Conservation (phyloP, 1,284 basidiomycete species). For the Abortiporus biennis region DNA sequence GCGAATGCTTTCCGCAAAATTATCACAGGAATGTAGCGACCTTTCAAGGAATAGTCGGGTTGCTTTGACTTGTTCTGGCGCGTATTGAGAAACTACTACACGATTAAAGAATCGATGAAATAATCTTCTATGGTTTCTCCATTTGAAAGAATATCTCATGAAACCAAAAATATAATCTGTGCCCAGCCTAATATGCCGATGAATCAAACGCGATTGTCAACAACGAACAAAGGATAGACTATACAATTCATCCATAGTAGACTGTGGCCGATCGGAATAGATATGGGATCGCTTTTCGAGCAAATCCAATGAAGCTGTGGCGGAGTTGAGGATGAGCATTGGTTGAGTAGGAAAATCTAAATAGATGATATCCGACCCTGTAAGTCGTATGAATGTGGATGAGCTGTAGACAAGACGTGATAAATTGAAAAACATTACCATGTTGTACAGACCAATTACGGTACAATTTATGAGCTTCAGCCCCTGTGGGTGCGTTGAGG, state of each 20-base stretch:
- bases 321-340: slow-evolving; percentile 11
- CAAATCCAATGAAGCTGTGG: slow-evolving; percentile 10
- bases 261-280: slow-evolving; percentile 12
- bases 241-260: slow-evolving; percentile 9
- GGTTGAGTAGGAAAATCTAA: slow-evolving; percentile 9
- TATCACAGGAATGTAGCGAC: too few species aligned
- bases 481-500: slow-evolving; percentile 27
- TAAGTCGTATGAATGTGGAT: slow-evolving; percentile 1
- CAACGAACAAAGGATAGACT: background rate
- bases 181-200: slow-evolving; percentile 5
- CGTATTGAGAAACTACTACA: slow-evolving; percentile 2
- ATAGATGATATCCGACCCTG: slow-evolving; percentile 17
- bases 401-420: background rate
- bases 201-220: too few species aligned
- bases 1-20: too few species aligned
- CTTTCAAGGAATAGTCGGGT: background rate
- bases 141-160: slow-evolving; percentile 6
- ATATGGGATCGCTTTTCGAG: slow-evolving; percentile 13
- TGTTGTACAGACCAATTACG: too few species aligned
- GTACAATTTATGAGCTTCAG: slow-evolving; percentile 24
- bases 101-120: slow-evolving; percentile 11
- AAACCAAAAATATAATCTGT: slow-evolving; percentile 7
- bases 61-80: background rate
- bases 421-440: too few species aligned
- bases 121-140: slow-evolving; percentile 6